phyloP scores from a whole-genome alignment of 805 yeast species.

The Metschnikowia noctiluminum region DNA sequence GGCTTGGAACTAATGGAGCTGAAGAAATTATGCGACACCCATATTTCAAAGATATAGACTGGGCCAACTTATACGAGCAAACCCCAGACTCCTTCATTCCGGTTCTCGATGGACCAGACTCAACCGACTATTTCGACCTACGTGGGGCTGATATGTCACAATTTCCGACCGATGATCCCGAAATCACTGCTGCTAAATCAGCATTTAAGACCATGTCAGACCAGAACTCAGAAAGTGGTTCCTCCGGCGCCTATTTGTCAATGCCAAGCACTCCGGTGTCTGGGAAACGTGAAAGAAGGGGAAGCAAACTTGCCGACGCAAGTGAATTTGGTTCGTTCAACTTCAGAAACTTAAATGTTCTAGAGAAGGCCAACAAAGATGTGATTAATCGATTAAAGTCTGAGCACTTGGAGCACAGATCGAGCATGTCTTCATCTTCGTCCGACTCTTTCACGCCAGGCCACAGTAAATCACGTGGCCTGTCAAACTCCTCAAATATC shows the following conservation, averaged over 20 bases:
- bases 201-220: conserved; percentile 49
- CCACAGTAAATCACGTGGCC: conserved; percentile 31
- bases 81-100: conserved; percentile 82
- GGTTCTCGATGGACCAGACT: conserved; percentile 69
- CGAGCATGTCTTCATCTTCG: conserved; percentile 48
- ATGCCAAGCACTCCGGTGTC: conserved; percentile 20
- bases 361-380: conserved; percentile 92
- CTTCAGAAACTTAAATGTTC: conserved; percentile 81
- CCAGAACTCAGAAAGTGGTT: conserved; percentile 23
- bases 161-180: conserved; percentile 50
- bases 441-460: conserved; percentile 39
- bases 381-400: conserved; percentile 81
- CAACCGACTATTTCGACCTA: conserved; percentile 85
- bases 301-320: conserved; percentile 68
- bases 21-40: conserved; percentile 77
- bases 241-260: conserved; percentile 13
- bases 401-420: conserved; percentile 68
- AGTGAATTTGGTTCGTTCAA: conserved; percentile 89
- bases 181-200: conserved; percentile 21
- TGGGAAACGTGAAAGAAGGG: conserved; percentile 60
- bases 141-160: conserved; percentile 79
- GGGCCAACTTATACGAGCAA: conserved; percentile 68
- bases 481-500: conserved; percentile 25
- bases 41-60: conserved; percentile 67
- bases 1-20: conserved; percentile 80